Evolutionary conservation across 1,139 yeast genomes (phyloP), one percentile per base, ranked within the genome.

Genomic region (Dujonia santamariae): DNA sequence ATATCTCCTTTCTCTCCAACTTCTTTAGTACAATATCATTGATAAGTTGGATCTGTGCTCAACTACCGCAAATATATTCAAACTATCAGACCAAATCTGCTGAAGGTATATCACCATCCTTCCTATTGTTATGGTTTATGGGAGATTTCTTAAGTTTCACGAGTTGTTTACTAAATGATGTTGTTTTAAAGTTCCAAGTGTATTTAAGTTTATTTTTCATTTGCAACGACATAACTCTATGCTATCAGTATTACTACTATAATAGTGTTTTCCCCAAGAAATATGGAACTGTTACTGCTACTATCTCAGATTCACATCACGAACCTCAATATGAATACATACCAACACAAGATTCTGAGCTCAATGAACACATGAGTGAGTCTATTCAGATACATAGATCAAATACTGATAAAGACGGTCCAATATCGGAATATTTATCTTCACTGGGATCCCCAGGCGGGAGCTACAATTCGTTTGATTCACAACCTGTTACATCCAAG

Each of bases 111-210:
- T 84, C 96, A 6, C 75, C 84, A n/a, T 70, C 72, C 7, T 87
- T 90, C 48, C 67, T 92, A 4, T 43, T 75, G 14, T 76, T 84
- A 37, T 88, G 97, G 96, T 73, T 86, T 41, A 53, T 78, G 42
- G 98, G 97, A 4, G 98, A 92, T 54, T 67, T 84, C 18, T 67
- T 92, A 9, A 85, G 92, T 41, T 71, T 90, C 37, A 54, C 81
- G 7, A 95, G 97, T 28, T 88, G 97, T 47, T 48, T 87, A 12
- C 53, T 88, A 37, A 90, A 94, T 15, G 72, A 76, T 25, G 95
- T 84, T 9, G 72, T 65, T 41, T 63, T 92, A 48, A 67, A 75
- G 37, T 90, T 92, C 57, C 97, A 90, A 54, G 64, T 84, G 2
- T 63, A 82, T 22, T 64, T 90, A 33, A 85, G 95, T 20, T 46